Percentiles rank a stretch among this genome's conserved stretches.
Conservation (phyloP, 768 basidiomycete species). For the Pisolithus microcarpus region DNA sequence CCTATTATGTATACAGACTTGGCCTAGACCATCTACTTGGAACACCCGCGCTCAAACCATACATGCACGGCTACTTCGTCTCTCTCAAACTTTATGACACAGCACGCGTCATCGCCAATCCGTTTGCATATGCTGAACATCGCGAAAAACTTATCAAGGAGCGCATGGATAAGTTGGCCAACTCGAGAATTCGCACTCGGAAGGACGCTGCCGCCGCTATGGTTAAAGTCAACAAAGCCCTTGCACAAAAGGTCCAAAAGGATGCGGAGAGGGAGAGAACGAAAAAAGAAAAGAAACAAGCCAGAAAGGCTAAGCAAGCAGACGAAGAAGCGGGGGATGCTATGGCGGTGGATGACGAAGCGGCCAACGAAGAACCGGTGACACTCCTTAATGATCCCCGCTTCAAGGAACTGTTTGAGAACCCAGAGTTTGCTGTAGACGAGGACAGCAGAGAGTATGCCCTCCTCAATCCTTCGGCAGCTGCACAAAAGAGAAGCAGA, state of each 20-base stretch:
- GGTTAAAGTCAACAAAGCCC: slow-evolving; percentile 56
- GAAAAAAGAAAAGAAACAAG: slow-evolving; percentile 48
- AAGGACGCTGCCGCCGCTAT: slow-evolving; percentile 40
- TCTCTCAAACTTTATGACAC: slow-evolving; percentile 94
- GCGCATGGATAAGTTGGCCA: slow-evolving; percentile 90
- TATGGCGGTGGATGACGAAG: slow-evolving; percentile 26
- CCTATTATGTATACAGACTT: slow-evolving; percentile 44
- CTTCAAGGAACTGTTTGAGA: slow-evolving; percentile 85
- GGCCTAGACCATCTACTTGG: slow-evolving; percentile 94
- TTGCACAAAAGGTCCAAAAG: slow-evolving; percentile 77
- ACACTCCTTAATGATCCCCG: slow-evolving; percentile 78
- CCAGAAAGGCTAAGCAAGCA: slow-evolving; percentile 35
- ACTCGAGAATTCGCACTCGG: slow-evolving; percentile 80
- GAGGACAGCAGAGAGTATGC: slow-evolving; percentile 82
- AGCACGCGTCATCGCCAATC: slow-evolving; percentile 92
- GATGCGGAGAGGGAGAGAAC: slow-evolving; percentile 57
- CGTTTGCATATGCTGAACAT: slow-evolving; percentile 91
- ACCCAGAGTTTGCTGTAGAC: slow-evolving; percentile 89
- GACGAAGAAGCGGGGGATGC: slow-evolving; percentile 26
- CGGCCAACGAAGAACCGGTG: slow-evolving; percentile 19
- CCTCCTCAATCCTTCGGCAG: slow-evolving; percentile 86
- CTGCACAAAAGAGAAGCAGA: slow-evolving; percentile 40
- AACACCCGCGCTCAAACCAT: slow-evolving; percentile 92
- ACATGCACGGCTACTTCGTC: slow-evolving; percentile 99
- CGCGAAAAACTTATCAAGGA: slow-evolving; percentile 81